Evolutionary conservation across 2,329 filamentous ascomycete genomes (phyloP).

Genomic region (Aspergillus oerlinghausenensis): DNA sequence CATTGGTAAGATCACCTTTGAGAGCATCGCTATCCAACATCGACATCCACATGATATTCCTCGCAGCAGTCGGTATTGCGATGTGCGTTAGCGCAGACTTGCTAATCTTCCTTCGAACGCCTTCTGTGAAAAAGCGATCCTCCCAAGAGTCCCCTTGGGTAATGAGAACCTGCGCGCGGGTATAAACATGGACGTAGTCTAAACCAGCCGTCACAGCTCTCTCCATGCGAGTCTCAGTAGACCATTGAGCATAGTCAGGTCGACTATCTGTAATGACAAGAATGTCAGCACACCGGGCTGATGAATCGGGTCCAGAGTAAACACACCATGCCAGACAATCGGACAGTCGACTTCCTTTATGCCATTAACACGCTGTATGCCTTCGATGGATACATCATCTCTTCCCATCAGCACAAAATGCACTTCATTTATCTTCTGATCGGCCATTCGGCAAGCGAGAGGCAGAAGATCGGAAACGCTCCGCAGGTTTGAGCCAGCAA

Average conservation of each 20-base stretch:
- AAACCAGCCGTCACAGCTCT: slow-evolving; percentile 61
- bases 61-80: slow-evolving; percentile 62
- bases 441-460: slow-evolving; percentile 81
- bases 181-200: slow-evolving; percentile 64
- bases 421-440: slow-evolving; percentile 64
- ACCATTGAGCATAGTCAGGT: slow-evolving; percentile 66
- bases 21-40: slow-evolving; percentile 70
- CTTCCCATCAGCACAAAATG: slow-evolving; percentile 78
- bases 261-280: slow-evolving; percentile 57
- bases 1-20: slow-evolving; percentile 45
- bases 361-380: slow-evolving; percentile 72
- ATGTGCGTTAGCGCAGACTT: slow-evolving; percentile 61
- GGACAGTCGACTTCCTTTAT: slow-evolving; percentile 64
- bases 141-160: slow-evolving; percentile 65
- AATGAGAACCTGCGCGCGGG: slow-evolving; percentile 73
- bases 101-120: slow-evolving; percentile 53
- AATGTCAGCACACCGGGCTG: slow-evolving; percentile 1
- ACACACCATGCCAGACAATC: slow-evolving; percentile 55
- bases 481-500: slow-evolving; percentile 68
- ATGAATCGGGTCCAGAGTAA: slow-evolving; percentile 29
- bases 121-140: slow-evolving; percentile 62
- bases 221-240: slow-evolving; percentile 66
- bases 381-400: slow-evolving; percentile 63
- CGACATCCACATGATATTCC: slow-evolving; percentile 69
- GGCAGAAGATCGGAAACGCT: slow-evolving; percentile 71